Evolutionary conservation across 2,329 filamentous ascomycete genomes (phyloP), one percentile per base, ranked within the genome.

Genomic region (Pseudonectria buxi): DNA sequence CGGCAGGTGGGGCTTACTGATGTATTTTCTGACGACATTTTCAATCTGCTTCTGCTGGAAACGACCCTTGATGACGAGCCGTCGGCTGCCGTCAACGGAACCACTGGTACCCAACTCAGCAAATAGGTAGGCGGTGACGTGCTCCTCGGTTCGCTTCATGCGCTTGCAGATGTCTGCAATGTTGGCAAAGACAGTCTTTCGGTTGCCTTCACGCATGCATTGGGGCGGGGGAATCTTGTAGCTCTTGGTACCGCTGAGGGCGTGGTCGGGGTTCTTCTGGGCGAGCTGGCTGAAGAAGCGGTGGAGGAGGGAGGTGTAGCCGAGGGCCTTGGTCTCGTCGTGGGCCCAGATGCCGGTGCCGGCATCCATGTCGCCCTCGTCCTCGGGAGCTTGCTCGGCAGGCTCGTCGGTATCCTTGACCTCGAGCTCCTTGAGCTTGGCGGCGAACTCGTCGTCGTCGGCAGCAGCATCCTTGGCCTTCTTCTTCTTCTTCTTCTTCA

Each of bases 41-140:
- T 98, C 92, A 59, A 96, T 89, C 72, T 96, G 90, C 71, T 95
- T 95, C 72, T 96, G 90, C 67, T 96, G 90, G 84, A 98, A 98
- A 59, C 92, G 86, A 74, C 92, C 92, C 76, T 95, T 95, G 77
- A 98, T 98, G 59, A 98, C 89, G 56, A 98, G 68, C 59, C 90
- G 82, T 65, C 88, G 81, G 67, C 78, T 86, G 53, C 90, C 92
- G 68, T 95, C 92, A 37, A 95, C 88, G 61, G 86, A 94, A 63
- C 92, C 92, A 59, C 80, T 94, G 49, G 92, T 98, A 73, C 92
- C 92, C 80, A 98, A 77, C 67, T 98, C 92, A 50, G 92, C 89
- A 67, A 98, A 95, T 48, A 98, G 69, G 71, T 95, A 96, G 55
- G 90, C 83, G 35, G 88, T 96, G 49, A 98, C 85, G 70, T 95